Base-by-base conservation (phyloP, 1,284 basidiomycete species). In the Cutaneotrichosporon cyanovorans region DNA sequence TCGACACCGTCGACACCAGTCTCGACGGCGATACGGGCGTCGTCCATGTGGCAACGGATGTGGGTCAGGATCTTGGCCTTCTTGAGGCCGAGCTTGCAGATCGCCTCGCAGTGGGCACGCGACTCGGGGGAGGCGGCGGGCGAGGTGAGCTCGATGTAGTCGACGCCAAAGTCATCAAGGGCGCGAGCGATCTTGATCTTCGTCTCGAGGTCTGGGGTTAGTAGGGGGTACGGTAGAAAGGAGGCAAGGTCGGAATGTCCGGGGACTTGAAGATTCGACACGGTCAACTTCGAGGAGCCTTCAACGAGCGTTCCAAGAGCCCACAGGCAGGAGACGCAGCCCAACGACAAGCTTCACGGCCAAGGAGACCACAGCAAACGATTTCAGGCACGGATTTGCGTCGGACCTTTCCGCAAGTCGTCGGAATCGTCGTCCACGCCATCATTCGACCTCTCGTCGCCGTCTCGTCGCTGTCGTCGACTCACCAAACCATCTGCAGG, bases 11-110 rank as follows among this genome's bases (percentile, higher is more conserved):
- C 92, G 42, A 98, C 93, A 70, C 90, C 92, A 57, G 95, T 98
- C 78, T 98, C 95, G 49, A 98, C 92, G 45, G 95, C 95, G 64
- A 98, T 91, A 46, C 89, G 80, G 21, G 95, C 95, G 74, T 99
- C 95, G 70, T 98, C 93, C 95, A 99, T 98, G 74, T 99, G 95
- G 74, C 95, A 99, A 54, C 95, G 83, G 65, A 99, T 98, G 77
- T 99, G 95, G 21, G 95, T 99, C 58, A 98, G 81, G 71, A 98
- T 91, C 80, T 73, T 73, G 58, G 72, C 67, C 41, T 54, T 77
- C 80, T 90, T 93, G 73, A 98, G 80, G 7, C 93, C 92, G 61
- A 98, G 88, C 80, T 93, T 92, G 84, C 95, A 99, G 74, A 99
- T 99, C 40, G 88, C 87, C 77, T 96, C 91, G 75, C 95, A 99